These are phyloP conservation scores for Saccharomyces mikatae DNA, from an alignment of 805 yeast species.

Conservation along the genomic window DNA sequence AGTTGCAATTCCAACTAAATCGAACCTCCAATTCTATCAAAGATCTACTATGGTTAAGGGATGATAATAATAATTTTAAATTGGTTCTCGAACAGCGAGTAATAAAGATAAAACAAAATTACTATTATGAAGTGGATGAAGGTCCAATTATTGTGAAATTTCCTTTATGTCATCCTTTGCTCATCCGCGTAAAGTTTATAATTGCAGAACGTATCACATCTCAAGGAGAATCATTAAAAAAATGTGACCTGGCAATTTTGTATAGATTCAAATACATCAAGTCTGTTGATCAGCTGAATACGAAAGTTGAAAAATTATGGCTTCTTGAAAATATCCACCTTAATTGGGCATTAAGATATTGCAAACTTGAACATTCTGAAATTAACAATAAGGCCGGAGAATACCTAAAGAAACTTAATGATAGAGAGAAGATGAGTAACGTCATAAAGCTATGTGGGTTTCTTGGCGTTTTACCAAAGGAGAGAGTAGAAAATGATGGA, in stretches of 20 bases:
- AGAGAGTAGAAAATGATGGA: neutral
- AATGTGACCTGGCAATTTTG: neutral
- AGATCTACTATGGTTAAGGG: conserved; percentile 4
- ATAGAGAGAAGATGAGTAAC: neutral
- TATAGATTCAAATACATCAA: neutral
- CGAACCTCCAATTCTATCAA: conserved; percentile 18
- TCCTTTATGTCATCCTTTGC: conserved; percentile 38
- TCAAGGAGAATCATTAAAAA: neutral
- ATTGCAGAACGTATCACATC: conserved; percentile 12
- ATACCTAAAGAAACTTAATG: neutral
- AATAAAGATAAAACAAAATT: conserved; percentile 45
- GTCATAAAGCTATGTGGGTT: conserved; percentile 50
- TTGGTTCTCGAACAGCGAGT: conserved; percentile 36
- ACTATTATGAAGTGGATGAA: conserved; percentile 48
- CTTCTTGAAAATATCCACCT: neutral
- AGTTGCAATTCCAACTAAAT: conserved; percentile 22
- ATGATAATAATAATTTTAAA: conserved; percentile 4
- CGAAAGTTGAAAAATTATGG: neutral
- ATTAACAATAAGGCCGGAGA: neutral
- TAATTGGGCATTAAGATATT: neutral
- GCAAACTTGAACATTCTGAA: neutral
- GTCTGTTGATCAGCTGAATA: neutral
- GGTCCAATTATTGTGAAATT: conserved; percentile 40
- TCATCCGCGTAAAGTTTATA: conserved; percentile 23
- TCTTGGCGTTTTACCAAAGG: conserved; percentile 36